A percentile compares a stretch with the other conserved stretches of the same genome.
These are phyloP conservation scores for Hanseniaspora clermontiae DNA, from an alignment of 805 yeast species.

Conservation along the genomic window DNA sequence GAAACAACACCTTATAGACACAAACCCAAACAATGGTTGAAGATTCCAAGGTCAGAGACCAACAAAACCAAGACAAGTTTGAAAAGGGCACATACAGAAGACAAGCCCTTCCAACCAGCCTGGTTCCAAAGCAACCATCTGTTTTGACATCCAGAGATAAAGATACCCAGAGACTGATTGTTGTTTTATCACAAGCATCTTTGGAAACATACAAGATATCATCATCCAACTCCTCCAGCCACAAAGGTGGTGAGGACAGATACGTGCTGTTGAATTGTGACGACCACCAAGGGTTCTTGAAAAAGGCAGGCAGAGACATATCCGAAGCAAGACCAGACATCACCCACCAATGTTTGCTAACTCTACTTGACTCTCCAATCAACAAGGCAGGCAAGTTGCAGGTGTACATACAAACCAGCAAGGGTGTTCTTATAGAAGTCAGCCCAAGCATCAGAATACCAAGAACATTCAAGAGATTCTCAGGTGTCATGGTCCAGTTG, in stretches of 20 bases:
- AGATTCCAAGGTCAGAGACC: conserved; percentile 38
- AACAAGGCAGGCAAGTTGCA: conserved; percentile 95
- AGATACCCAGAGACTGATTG: conserved; percentile 72
- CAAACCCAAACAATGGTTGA: conserved; percentile 29
- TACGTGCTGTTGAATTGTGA: conserved; percentile 91
- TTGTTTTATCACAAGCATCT: conserved; percentile 92
- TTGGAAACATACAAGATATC: conserved; percentile 87
- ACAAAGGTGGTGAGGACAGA: conserved; percentile 56
- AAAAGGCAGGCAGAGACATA: conserved; percentile 93
- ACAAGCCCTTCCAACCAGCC: conserved; percentile 45
- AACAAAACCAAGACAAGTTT: conserved; percentile 28
- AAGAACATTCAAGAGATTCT: conserved; percentile 92
- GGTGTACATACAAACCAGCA: conserved; percentile 90
- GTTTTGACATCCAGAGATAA: conserved; percentile 76
- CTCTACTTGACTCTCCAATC: conserved; percentile 91
- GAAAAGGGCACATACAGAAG: conserved; percentile 18
- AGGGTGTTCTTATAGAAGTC: conserved; percentile 88
- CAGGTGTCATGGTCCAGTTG: conserved; percentile 95
- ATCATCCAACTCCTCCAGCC: conserved; percentile 42
- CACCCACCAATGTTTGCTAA: conserved; percentile 91
- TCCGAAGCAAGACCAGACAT: conserved; percentile 99
- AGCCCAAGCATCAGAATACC: conserved; percentile 96
- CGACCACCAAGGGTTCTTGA: conserved; percentile 90
- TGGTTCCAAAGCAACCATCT: conserved; percentile 79
- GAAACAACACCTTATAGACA: neutral